A percentile compares a stretch with the other conserved stretches of the same genome.
These are phyloP conservation scores for Fraxinus cuspidata DNA, from an alignment of 257 asterid genomes.

Conservation along the genomic window DNA sequence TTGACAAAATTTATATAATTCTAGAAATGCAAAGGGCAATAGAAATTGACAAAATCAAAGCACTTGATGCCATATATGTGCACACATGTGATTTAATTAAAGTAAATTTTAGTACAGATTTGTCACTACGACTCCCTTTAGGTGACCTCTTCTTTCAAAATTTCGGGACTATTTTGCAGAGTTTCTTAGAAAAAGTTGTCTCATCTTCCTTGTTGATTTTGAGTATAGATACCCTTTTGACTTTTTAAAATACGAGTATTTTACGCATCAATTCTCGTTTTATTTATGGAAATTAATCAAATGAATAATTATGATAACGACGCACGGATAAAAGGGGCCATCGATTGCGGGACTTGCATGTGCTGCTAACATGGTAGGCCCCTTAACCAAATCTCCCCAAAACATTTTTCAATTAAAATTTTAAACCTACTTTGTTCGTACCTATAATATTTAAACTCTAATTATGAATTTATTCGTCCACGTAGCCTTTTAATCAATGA, in stretches of 20 bases:
- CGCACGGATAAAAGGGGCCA: conserved; percentile 41
- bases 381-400: conserved; percentile 18
- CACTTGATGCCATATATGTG: neutral
- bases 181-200: neutral
- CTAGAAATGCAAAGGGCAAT: neutral
- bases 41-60: conserved; percentile 27
- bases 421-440: conserved; percentile 17
- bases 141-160: neutral
- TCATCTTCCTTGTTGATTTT: neutral
- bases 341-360: conserved; percentile 57
- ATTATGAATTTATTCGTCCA: conserved; percentile 20
- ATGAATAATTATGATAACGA: conserved; percentile 36
- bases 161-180: neutral
- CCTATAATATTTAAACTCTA: conserved; percentile 12
- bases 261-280: neutral
- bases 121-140: neutral
- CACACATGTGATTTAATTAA: neutral
- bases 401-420: conserved; percentile 22
- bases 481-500: conserved; percentile 14
- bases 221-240: neutral
- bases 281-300: neutral
- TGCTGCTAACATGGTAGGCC: conserved; percentile 80
- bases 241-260: neutral
- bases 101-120: too few species aligned
- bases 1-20: neutral